Evolutionary conservation across 2,329 filamentous ascomycete species (phyloP), one percentile per base, ranked within the genome.

Genomic region (Paecilomyces variotii): DNA sequence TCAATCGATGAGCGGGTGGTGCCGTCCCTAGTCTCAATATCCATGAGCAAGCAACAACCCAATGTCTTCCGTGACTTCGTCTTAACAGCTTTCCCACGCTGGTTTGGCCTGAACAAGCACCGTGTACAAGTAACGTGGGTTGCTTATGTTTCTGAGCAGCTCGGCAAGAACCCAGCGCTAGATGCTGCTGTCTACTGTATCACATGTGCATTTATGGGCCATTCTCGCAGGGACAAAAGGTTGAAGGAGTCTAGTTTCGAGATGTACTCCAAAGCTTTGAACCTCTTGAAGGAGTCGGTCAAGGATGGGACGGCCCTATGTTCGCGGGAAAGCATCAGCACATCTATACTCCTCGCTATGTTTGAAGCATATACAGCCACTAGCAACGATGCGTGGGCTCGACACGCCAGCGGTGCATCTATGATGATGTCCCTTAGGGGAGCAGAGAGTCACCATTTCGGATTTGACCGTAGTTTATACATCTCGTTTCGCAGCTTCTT

Each of bases 311-410:
- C 51, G 2, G 58, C 59, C 4, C 67, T 71, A 30, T 65, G 63
- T 39, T 67, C 67, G 1, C 64, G 64, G 6, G 71, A 72, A 27
- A 72, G 68, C 7, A 58, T 73, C 2, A 70, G 69, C 50, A 70
- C 70, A 14, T 70, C 69, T 11, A 70, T 73, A 53, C 61, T 70
- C 4, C 65, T 74, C 7, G 71, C 67, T 49, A 65, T 72, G 34
- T 74, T 72, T 35, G 72, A 74, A 55, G 66, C 71, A 59, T 71
- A 73, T 57, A 67, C 69, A 4, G 67, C 65, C 4, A 71, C 72
- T 6, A 64, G 66, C 26, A 64, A 69, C 50, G 63, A 68, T 14
- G 68, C 70, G 1, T 74, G 71, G 70, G 62, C 71, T 9, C 65
- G 64, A 9, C 72, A 74, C 61, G 70, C 72, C 25, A 67, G 66